These are phyloP conservation scores for Ricinus communis DNA, from an alignment of 345 rosid species.

Conservation along the genomic window DNA sequence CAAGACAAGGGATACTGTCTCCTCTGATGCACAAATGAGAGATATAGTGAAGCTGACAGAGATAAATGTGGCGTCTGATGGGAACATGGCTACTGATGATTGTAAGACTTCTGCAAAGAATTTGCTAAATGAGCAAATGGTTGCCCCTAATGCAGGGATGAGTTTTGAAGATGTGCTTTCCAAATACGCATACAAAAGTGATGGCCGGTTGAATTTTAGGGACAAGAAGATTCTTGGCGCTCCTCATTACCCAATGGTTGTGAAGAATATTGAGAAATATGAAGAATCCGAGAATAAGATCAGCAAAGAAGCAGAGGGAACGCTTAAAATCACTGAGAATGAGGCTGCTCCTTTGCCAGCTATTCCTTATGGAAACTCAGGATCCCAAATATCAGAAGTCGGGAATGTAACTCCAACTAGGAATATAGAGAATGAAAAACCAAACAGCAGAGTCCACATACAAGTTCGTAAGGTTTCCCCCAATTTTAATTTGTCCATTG, in stretches of 20 bases:
- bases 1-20: background rate
- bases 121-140: background rate
- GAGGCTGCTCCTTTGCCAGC: background rate
- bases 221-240: background rate
- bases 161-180: constrained; percentile 22
- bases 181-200: constrained; percentile 12
- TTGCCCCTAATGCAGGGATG: background rate
- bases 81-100: background rate
- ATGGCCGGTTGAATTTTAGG: background rate
- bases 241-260: background rate
- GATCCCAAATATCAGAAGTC: background rate
- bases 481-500: constrained; percentile 22
- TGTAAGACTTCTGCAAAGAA: background rate
- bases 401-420: background rate
- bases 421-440: background rate
- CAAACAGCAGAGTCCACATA: constrained; percentile 9
- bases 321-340: background rate
- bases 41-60: background rate
- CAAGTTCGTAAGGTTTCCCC: constrained; percentile 37
- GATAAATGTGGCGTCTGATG: background rate
- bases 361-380: background rate
- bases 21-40: background rate
- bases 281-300: background rate
- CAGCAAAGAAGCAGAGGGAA: background rate
- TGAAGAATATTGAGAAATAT: background rate